These are phyloP conservation scores for Taphrina wiesneri DNA, from an alignment of 1,139 yeast genomes.

Conservation along the genomic window DNA sequence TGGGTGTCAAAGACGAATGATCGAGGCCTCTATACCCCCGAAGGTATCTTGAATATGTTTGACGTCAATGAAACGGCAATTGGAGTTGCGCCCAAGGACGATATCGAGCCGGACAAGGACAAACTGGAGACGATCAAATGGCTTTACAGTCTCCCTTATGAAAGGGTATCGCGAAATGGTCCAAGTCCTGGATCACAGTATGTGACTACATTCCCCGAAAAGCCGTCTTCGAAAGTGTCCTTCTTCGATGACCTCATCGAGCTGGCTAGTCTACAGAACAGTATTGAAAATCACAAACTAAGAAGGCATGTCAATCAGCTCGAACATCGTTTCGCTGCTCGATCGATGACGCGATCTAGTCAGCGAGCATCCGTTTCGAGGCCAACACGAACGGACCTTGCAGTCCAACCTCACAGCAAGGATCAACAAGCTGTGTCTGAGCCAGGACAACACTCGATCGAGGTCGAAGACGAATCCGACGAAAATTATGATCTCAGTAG, in stretches of 20 bases:
- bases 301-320: slow-evolving; percentile 4
- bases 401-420: neutral
- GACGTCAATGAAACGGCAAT: neutral
- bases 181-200: slow-evolving; percentile 7
- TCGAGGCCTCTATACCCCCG: slow-evolving; percentile 1
- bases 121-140: neutral
- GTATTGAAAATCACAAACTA: neutral
- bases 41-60: slow-evolving; percentile 20
- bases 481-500: neutral
- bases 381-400: neutral
- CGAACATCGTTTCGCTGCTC: neutral
- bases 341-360: neutral
- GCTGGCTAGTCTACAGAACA: slow-evolving; percentile 9
- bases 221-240: neutral
- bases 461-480: neutral
- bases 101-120: neutral
- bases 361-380: neutral
- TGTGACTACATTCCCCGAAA: neutral
- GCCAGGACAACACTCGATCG: neutral
- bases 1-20: neutral
- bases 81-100: neutral
- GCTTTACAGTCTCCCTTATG: neutral
- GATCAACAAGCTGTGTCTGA: neutral
- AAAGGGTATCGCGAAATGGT: neutral
- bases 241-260: slow-evolving; percentile 14